A percentile compares a stretch with the other conserved stretches of the same genome.
phyloP scores from a whole-genome alignment of 371 early-diverging fungal genomes.

The Umbelopsis sp. region DNA sequence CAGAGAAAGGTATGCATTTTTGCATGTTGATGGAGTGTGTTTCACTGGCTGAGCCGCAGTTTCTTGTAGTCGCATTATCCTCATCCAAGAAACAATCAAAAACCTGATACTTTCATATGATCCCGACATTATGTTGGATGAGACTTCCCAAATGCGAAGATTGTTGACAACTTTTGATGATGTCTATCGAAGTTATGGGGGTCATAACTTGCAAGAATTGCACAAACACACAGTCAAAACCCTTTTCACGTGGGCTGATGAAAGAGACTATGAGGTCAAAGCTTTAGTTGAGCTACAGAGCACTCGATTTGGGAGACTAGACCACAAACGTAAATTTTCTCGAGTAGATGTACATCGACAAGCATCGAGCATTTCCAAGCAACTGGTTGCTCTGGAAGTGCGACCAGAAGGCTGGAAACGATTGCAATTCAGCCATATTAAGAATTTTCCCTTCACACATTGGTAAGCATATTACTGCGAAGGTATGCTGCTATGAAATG shows the following conservation, averaged over 20 bases:
- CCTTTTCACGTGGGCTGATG: constrained; percentile 22
- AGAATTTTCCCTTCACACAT: constrained; percentile 49
- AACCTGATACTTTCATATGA: constrained; percentile 12
- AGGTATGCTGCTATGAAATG: constrained; percentile 1
- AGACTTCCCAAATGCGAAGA: neutral
- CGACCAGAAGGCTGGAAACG: constrained; percentile 67
- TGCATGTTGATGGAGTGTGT: neutral
- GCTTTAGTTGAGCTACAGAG: constrained; percentile 26
- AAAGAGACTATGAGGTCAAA: constrained; percentile 32
- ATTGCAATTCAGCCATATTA: constrained; percentile 70
- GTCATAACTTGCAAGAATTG: constrained; percentile 1
- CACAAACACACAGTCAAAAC: constrained; percentile 16
- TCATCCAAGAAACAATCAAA: constrained; percentile 1
- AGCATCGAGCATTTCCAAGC: constrained; percentile 35
- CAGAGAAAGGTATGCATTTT: constrained; percentile 12
- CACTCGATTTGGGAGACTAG: constrained; percentile 20
- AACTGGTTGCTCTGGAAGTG: constrained; percentile 57
- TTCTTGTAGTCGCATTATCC: constrained; percentile 6
- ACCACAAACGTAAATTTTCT: constrained; percentile 10
- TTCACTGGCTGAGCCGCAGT: neutral
- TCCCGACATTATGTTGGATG: constrained; percentile 7
- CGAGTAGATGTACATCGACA: constrained; percentile 15
- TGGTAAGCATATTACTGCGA: constrained; percentile 50
- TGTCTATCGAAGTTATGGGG: constrained; percentile 15
- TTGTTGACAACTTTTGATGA: constrained; percentile 11